phyloP scores from a whole-genome alignment of 495 filamentous ascomycete genomes.

The Daldinia concentrica region DNA sequence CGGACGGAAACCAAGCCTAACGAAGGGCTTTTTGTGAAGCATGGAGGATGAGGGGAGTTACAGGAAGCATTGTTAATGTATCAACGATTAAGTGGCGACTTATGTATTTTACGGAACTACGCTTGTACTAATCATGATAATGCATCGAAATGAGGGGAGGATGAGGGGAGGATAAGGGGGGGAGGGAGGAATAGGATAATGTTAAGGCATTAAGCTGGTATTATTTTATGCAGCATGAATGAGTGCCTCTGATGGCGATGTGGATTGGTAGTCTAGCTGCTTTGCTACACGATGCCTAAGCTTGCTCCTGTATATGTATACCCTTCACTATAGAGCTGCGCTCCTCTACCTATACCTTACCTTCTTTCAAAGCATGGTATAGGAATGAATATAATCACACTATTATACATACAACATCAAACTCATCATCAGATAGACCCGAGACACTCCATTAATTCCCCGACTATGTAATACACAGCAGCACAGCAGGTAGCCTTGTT shows the following conservation, averaged over 20 bases:
- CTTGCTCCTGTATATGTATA: background rate
- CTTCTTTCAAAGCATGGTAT: background rate
- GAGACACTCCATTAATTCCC: slow-evolving; percentile 15
- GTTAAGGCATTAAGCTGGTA: slow-evolving; percentile 8
- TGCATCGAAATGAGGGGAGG: slow-evolving; percentile 30
- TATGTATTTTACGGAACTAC: slow-evolving; percentile 32
- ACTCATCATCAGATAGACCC: background rate
- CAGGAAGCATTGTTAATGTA: slow-evolving; percentile 33
- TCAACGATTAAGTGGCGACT: slow-evolving; percentile 8
- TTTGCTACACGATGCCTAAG: background rate
- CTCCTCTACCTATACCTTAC: background rate
- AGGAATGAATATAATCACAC: background rate
- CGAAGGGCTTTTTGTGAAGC: slow-evolving; percentile 64
- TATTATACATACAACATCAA: background rate
- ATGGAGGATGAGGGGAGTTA: background rate
- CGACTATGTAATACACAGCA: slow-evolving; percentile 1
- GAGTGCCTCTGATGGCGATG: background rate
- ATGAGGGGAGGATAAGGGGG: no score
- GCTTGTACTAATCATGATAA: slow-evolving; percentile 39
- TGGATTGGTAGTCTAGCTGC: background rate
- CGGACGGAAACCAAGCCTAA: slow-evolving; percentile 60
- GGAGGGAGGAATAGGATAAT: slow-evolving; percentile 13
- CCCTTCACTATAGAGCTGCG: background rate
- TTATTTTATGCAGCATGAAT: background rate
- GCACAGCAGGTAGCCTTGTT: slow-evolving; percentile 10